A percentile compares a stretch with the other conserved stretches of the same genome.
These are phyloP conservation scores for Aureobasidium sp. DNA, from an alignment of 2,329 filamentous ascomycete species.

Conservation along the genomic window DNA sequence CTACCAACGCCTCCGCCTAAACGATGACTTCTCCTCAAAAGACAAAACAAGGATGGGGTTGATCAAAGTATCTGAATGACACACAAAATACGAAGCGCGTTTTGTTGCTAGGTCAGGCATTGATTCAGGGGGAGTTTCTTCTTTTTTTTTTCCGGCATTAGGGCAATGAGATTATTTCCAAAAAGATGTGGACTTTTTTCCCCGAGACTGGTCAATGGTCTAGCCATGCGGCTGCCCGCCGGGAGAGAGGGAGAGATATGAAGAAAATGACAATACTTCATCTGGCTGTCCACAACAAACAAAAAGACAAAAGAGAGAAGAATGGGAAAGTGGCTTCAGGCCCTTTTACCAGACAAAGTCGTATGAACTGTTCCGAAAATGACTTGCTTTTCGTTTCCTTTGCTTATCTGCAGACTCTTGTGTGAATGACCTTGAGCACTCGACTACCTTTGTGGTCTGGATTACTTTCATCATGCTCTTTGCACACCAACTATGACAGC, in stretches of 20 bases:
- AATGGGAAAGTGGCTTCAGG: neutral
- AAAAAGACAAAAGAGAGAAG: neutral
- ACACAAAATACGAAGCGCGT: neutral
- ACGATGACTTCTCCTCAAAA: conserved; percentile 1
- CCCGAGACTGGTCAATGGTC: neutral
- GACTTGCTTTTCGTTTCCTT: neutral
- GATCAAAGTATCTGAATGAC: neutral
- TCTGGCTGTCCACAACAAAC: conserved; percentile 2
- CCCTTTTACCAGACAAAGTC: conserved; percentile 3
- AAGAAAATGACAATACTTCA: conserved; percentile 8
- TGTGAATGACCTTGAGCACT: neutral
- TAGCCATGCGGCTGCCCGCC: neutral
- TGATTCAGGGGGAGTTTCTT: neutral
- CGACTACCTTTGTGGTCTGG: neutral
- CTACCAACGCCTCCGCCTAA: conserved; percentile 29
- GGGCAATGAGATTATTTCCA: neutral
- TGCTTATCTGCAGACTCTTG: neutral
- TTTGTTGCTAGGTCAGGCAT: neutral
- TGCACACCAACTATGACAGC: neutral
- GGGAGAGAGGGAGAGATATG: neutral
- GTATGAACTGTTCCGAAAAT: conserved; percentile 11
- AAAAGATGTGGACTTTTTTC: neutral
- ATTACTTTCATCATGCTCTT: too few species aligned
- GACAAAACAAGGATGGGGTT: neutral
- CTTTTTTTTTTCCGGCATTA: neutral